Evolutionary conservation across 768 basidiomycete species (phyloP), one percentile per base, ranked within the genome.

Genomic region (Daedaleopsis sinensis): DNA sequence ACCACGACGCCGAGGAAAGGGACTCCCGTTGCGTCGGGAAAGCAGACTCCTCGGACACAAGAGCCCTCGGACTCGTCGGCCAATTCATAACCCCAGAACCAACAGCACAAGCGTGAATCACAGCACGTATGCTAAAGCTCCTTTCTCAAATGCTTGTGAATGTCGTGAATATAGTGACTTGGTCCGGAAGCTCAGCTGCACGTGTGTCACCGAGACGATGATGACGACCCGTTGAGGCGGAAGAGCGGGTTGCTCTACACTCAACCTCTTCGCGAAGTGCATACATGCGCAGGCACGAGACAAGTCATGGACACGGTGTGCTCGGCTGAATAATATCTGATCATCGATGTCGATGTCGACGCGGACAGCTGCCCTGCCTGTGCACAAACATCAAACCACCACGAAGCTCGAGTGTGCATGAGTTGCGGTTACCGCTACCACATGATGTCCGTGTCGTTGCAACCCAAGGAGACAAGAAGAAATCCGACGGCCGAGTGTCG

Each of bases 1-100:
- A 38, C 61, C 21, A 52, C 59, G 42, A 55, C 54, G 6, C 36
- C 59, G 23, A 52, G 43, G 53, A 61, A 55, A 27, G 43, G 52
- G 7, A 19, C 44, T 1, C 42, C 59, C 19, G 52, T 43, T 48
- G 56, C 43, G 52, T 27, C 55, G 39, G 64, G 55, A 38, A 62
- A 52, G 39, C 53, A 42, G 15, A 49, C 21, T 7, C 37, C 51
- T 35, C 13, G 51, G 51, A 38, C 51, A n/a, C 32, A 52, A 12
- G 47, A 49, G 47, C 21, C 23, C 23, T 38, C 32, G 18, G 13
- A 7, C 37, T 52, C 37, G 15, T 18, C 51, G 7, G 51, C n/a
- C 11, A 32, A 27, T 16, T n/a, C 37, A 16, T 32, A 52, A 1
- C 35, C 51, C 6, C 18, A 21, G 32, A 24, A 18, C 36, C 13